Base-by-base conservation (phyloP, 2,329 filamentous ascomycete species). In the Torrubiella hemipterigena region DNA sequence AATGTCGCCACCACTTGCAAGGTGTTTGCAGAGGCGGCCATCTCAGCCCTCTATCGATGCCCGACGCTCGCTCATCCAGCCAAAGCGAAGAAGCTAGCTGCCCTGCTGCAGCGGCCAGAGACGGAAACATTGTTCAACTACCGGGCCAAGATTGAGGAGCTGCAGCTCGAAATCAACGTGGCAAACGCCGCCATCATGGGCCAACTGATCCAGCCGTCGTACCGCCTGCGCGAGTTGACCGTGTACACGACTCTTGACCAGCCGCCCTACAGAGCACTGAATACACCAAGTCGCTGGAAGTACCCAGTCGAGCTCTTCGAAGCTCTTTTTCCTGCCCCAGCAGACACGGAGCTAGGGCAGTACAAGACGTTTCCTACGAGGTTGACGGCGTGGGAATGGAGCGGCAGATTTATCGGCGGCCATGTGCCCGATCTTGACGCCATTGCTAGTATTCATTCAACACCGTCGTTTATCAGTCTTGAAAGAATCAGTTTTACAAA, bases 131-230 rank as follows among this genome's bases (percentile, higher is more conserved):
- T 52, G 3, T 66, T 71, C 38, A 76, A 81, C 38, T 89, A 89
- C 49, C 64, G 69, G 24, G 65, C 65, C 42, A 93, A 86, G 57
- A 66, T 91, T 30, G 71, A 77, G 46, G 64, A 69, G 7, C 56
- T 94, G 15, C 70, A 74, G 35, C 60, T 93, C 29, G 77, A 91
- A 45, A 74, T 79, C 9, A 68, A 87, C 42, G 71, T 77, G 6
- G 67, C 68, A 51, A 43, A 68, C 58, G 50, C 46, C 17, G 22
- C 36, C 5, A 29, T 48, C 4, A 21, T 57, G 7, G 45, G 67
- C 67, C 46, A 63, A 17, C 53, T 93, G 30, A 59, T 93, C 14
- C 61, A 64, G 24, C 63, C 69, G 27, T 65, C 85, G 6, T 77
- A 78, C 1, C 74, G 73, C 29, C 61, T 94, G 12, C 67, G 68